phyloP scores from a whole-genome alignment of 1,139 yeast genomes.

The Kodamaea plutei region DNA sequence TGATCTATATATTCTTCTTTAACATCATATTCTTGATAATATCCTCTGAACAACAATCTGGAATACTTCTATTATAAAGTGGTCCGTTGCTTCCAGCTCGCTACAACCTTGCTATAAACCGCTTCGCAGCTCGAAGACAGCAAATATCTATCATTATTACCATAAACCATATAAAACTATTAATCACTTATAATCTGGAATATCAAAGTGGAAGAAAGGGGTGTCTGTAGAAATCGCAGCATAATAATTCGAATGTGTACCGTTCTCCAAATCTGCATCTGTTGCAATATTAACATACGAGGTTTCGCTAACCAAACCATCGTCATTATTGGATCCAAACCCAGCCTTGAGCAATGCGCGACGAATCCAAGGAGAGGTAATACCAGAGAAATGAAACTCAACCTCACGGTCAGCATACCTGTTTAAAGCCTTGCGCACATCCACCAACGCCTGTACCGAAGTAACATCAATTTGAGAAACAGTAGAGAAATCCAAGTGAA shows the following conservation, averaged over 20 bases:
- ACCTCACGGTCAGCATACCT: conserved; percentile 78
- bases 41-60: too few relatives aligned
- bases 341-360: conserved; percentile 74
- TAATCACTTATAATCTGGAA: conserved; percentile 73
- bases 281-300: conserved; percentile 40
- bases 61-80: too few relatives aligned
- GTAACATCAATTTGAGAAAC: conserved; percentile 77
- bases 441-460: conserved; percentile 73
- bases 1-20: too few relatives aligned
- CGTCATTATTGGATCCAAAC: conserved; percentile 61
- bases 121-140: too few relatives aligned
- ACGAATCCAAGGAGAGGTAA: conserved; percentile 81
- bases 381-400: conserved; percentile 86
- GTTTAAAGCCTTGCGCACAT: conserved; percentile 67
- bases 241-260: conserved; percentile 31
- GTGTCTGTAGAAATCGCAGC: conserved; percentile 70
- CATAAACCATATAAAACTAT: too few relatives aligned
- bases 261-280: conserved; percentile 31
- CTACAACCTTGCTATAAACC: too few relatives aligned
- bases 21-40: too few relatives aligned
- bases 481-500: conserved; percentile 78
- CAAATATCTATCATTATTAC: too few relatives aligned
- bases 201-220: conserved; percentile 84
- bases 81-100: too few relatives aligned
- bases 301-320: conserved; percentile 36